A percentile compares a stretch with the other conserved stretches of the same genome.
phyloP scores from a whole-genome alignment of 768 basidiomycete genomes.

The Naganishia vishniacii region DNA sequence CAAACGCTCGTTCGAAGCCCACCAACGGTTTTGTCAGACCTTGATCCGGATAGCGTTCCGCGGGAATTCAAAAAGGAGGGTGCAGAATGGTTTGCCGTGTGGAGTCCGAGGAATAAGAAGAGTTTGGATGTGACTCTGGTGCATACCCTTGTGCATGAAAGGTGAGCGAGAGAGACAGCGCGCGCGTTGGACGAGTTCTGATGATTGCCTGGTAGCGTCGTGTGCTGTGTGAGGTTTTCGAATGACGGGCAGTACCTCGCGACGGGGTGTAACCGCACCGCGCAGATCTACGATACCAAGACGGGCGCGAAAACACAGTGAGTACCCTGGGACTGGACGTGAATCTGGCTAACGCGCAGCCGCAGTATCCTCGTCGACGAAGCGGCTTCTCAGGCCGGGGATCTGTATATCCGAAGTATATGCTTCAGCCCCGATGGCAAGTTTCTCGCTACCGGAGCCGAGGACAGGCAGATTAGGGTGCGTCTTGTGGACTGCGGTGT shows the following conservation, averaged over 20 bases:
- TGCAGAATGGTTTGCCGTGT: conserved; percentile 80
- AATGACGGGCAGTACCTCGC: conserved; percentile 88
- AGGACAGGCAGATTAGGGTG: conserved; percentile 87
- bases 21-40: conserved; percentile 41
- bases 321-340: conserved; percentile 32
- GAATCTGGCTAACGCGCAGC: background rate
- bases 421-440: conserved; percentile 71
- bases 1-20: conserved; percentile 19
- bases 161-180: conserved; percentile 54
- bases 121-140: conserved; percentile 71
- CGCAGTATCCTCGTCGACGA: conserved; percentile 72
- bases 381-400: conserved; percentile 62
- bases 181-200: background rate
- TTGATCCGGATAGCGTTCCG: conserved; percentile 49
- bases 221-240: conserved; percentile 88
- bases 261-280: conserved; percentile 91
- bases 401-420: conserved; percentile 83
- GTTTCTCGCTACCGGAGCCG: conserved; percentile 71
- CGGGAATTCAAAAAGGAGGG: conserved; percentile 60
- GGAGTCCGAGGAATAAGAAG: conserved; percentile 73
- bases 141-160: conserved; percentile 85
- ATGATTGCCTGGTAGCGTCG: conserved; percentile 57
- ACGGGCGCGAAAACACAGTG: conserved; percentile 79
- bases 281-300: conserved; percentile 90
- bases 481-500: conserved; percentile 31